These are phyloP conservation scores for Lagenidium giganteum DNA, from an alignment of 352 stramenopile genomes.

Conservation along the genomic window DNA sequence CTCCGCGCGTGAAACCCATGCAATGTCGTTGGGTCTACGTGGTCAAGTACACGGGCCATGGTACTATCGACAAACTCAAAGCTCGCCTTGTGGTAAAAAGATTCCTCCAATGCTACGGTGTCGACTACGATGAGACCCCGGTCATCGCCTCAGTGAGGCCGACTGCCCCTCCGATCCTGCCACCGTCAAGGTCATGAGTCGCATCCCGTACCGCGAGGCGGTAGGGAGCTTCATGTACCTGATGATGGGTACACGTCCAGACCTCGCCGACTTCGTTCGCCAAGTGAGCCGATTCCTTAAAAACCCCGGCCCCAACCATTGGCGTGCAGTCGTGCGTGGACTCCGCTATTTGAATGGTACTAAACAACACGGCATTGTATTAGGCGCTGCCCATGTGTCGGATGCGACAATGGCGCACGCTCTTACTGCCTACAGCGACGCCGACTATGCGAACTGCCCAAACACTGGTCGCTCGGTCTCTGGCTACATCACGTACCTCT, in stretches of 20 bases:
- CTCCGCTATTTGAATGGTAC: constrained; percentile 9
- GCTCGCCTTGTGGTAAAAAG: too few species aligned
- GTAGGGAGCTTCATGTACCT: constrained; percentile 18
- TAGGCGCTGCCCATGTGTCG: neutral
- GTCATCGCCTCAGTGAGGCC: neutral
- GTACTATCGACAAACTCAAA: too few species aligned
- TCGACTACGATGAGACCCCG: too few species aligned
- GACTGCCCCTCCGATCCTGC: neutral
- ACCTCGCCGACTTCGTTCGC: constrained; percentile 5
- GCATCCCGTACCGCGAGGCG: constrained; percentile 7
- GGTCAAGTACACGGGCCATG: too few species aligned
- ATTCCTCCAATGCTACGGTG: too few species aligned
- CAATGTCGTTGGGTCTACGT: too few species aligned
- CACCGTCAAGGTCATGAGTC: constrained; percentile 3
- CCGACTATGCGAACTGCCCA: neutral
- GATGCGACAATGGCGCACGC: neutral
- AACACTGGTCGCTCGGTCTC: constrained; percentile 2
- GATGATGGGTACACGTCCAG: constrained; percentile 13
- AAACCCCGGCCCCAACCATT: constrained; percentile 5
- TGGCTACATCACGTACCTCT: constrained; percentile 5
- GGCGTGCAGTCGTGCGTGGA: constrained; percentile 1
- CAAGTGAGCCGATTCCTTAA: constrained; percentile 6
- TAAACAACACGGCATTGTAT: neutral
- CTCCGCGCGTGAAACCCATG: too few species aligned
- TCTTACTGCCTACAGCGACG: neutral